Conservation (phyloP, 257 asterid species). For the Asclepias syriaca region DNA sequence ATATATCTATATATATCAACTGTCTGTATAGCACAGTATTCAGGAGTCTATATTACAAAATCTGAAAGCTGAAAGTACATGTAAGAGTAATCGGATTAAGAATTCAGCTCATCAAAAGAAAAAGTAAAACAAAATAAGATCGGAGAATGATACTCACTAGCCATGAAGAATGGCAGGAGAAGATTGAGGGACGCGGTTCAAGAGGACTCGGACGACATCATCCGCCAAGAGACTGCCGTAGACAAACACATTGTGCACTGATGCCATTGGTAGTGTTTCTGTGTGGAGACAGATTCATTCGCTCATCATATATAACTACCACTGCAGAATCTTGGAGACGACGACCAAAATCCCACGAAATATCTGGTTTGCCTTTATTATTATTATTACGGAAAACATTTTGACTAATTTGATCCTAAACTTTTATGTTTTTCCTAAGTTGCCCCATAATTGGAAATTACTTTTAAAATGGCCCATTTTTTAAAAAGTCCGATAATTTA, state of each 20-base stretch:
- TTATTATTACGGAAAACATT: too few species aligned
- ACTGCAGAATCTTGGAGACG: too few species aligned
- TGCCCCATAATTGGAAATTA: too few species aligned
- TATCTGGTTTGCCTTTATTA: too few species aligned
- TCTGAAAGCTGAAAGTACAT: background rate
- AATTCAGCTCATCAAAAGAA: background rate
- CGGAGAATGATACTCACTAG: conserved; percentile 24
- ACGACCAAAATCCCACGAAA: too few species aligned
- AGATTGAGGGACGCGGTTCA: conserved; percentile 46
- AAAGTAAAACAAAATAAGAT: background rate
- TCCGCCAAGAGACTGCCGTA: conserved; percentile 93
- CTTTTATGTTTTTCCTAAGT: too few species aligned
- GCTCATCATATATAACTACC: too few species aligned
- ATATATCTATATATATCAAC: too few species aligned
- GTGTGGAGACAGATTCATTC: background rate
- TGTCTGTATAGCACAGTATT: background rate
- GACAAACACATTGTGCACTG: conserved; percentile 61
- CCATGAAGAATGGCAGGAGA: conserved; percentile 32
- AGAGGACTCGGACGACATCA: conserved; percentile 73
- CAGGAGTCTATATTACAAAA: background rate
- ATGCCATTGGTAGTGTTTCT: conserved; percentile 8
- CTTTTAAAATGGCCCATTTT: too few species aligned
- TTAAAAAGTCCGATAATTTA: too few species aligned
- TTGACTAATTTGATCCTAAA: too few species aligned
- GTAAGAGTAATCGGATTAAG: background rate